phyloP scores from a whole-genome alignment of 2,329 filamentous ascomycete genomes.

The Lasiodiplodia theobromae region DNA sequence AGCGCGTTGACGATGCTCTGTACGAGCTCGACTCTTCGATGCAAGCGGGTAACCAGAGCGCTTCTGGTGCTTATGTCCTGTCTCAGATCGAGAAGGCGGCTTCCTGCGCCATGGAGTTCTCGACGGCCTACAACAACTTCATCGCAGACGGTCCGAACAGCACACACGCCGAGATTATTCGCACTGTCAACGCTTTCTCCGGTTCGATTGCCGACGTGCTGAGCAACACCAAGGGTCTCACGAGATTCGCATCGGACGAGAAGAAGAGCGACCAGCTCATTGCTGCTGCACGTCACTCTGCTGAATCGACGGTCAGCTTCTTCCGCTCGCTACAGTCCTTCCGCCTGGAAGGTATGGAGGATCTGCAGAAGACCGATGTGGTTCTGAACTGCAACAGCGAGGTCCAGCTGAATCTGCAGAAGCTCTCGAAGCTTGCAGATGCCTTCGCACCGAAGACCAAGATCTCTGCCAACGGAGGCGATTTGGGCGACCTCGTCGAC shows the following conservation, averaged over 20 bases:
- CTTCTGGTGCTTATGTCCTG: slow-evolving; percentile 90
- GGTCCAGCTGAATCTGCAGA: slow-evolving; percentile 91
- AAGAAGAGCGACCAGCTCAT: slow-evolving; percentile 90
- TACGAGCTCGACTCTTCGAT: slow-evolving; percentile 98
- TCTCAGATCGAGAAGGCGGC: slow-evolving; percentile 98
- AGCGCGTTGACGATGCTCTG: slow-evolving; percentile 92
- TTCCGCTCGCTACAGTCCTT: slow-evolving; percentile 95
- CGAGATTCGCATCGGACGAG: slow-evolving; percentile 90
- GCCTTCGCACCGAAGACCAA: slow-evolving; percentile 90
- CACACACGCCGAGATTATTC: slow-evolving; percentile 88
- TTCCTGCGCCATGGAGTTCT: slow-evolving; percentile 93
- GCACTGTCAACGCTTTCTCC: slow-evolving; percentile 87
- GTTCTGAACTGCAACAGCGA: slow-evolving; percentile 98
- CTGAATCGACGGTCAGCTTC: slow-evolving; percentile 87
- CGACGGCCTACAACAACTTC: slow-evolving; percentile 97
- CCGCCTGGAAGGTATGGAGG: slow-evolving; percentile 87
- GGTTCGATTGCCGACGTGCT: slow-evolving; percentile 92
- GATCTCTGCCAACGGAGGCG: slow-evolving; percentile 77
- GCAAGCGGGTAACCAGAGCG: slow-evolving; percentile 98
- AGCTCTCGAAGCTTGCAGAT: slow-evolving; percentile 91
- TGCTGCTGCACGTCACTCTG: slow-evolving; percentile 81
- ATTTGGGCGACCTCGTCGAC: slow-evolving; percentile 92
- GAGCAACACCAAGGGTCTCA: slow-evolving; percentile 95
- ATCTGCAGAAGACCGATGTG: slow-evolving; percentile 92
- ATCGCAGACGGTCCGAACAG: slow-evolving; percentile 95